These are phyloP conservation scores for Sphagnurus paluster DNA, from an alignment of 1,284 basidiomycete species.

Conservation along the genomic window DNA sequence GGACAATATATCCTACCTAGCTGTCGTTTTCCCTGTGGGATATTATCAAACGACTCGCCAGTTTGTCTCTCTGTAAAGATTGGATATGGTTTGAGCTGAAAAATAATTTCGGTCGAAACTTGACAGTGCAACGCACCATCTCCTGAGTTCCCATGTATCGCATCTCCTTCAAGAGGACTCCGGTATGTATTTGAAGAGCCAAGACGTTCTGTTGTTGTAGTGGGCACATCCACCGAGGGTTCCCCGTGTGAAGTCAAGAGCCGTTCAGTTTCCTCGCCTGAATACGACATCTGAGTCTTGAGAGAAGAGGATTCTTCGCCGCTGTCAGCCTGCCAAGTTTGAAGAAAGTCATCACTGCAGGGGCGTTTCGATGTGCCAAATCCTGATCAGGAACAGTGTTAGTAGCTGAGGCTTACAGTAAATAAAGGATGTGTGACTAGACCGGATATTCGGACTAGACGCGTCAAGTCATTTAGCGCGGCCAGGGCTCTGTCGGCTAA, in stretches of 20 bases:
- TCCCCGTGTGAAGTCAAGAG: not conserved
- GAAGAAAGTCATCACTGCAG: too few species aligned
- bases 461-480: too few species aligned
- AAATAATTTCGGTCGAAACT: not conserved
- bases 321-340: too few species aligned
- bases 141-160: conserved; percentile 11
- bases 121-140: too few species aligned
- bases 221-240: not conserved
- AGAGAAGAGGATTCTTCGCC: too few species aligned
- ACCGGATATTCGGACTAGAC: too few species aligned
- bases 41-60: conserved; percentile 20
- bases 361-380: too few species aligned
- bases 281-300: not conserved
- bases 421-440: too few species aligned
- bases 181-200: not conserved
- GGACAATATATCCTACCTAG: too few species aligned
- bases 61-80: conserved; percentile 9
- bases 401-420: too few species aligned
- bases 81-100: not conserved
- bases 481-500: too few species aligned
- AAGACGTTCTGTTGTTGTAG: not conserved
- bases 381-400: too few species aligned
- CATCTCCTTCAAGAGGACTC: conserved; percentile 12
- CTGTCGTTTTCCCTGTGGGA: conserved; percentile 19
- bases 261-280: not conserved